phyloP scores from a whole-genome alignment of 2,329 filamentous ascomycete species.

The Claviceps humidiphila region DNA sequence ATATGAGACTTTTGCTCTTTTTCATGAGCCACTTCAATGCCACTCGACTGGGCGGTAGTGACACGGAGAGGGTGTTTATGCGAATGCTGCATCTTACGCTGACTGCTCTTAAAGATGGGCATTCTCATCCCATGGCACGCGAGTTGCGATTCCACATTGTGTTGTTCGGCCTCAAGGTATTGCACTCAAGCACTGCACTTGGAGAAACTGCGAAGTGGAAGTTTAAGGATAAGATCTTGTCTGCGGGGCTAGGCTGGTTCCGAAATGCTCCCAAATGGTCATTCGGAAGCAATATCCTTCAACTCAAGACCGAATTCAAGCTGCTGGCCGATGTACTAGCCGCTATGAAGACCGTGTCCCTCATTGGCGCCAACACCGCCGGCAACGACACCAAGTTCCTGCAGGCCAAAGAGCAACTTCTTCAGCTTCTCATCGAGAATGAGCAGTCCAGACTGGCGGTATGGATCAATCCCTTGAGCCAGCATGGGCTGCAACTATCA shows the following conservation, averaged over 20 bases:
- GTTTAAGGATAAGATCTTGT: slow-evolving; percentile 78
- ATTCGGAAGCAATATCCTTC: slow-evolving; percentile 84
- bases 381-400: slow-evolving; percentile 51
- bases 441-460: slow-evolving; percentile 75
- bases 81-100: slow-evolving; percentile 71
- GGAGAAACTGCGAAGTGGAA: slow-evolving; percentile 57
- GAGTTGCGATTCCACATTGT: slow-evolving; percentile 87
- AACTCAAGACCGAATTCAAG: slow-evolving; percentile 84
- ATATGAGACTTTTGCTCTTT: slow-evolving; percentile 76
- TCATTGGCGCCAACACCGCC: slow-evolving; percentile 39
- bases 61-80: slow-evolving; percentile 70
- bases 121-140: slow-evolving; percentile 72
- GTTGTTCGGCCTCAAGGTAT: slow-evolving; percentile 65
- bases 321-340: slow-evolving; percentile 62
- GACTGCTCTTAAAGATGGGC: slow-evolving; percentile 55
- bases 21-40: slow-evolving; percentile 92
- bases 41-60: slow-evolving; percentile 68
- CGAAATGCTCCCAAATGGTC: slow-evolving; percentile 74
- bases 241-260: slow-evolving; percentile 84
- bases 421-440: slow-evolving; percentile 67
- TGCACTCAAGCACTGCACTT: slow-evolving; percentile 58
- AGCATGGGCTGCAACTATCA: slow-evolving; percentile 29
- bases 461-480: slow-evolving; percentile 74
- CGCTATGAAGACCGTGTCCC: slow-evolving; percentile 50
- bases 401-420: slow-evolving; percentile 68